phyloP scores from a whole-genome alignment of 23 red algal genomes.

The Cyanidium caldarium region DNA sequence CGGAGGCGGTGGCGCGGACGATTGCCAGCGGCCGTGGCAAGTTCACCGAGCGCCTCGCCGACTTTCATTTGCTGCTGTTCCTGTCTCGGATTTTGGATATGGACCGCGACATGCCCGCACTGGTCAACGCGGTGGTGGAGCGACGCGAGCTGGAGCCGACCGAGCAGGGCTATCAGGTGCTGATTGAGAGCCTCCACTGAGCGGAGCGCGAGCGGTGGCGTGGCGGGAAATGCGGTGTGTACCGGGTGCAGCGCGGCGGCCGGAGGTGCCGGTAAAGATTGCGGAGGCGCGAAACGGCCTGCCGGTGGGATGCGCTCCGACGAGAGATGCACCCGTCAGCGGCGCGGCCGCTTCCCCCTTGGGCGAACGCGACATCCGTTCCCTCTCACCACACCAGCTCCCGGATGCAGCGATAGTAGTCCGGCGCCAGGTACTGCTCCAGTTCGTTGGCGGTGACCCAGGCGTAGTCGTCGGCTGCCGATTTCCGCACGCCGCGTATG shows the following conservation, averaged over 20 bases:
- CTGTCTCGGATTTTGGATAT: constrained; percentile 76
- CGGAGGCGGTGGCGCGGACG: constrained; percentile 21
- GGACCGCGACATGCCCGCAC: constrained; percentile 68
- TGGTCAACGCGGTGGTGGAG: constrained; percentile 34
- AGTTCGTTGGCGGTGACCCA: constrained; percentile 16
- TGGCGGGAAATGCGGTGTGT: too few relatives aligned
- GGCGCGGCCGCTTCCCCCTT: too few relatives aligned
- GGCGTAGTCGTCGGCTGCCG: constrained; percentile 1
- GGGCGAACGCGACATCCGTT: too few relatives aligned
- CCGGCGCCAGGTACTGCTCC: neutral
- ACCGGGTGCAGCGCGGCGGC: too few relatives aligned
- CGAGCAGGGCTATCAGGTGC: constrained; percentile 69
- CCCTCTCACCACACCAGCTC: neutral
- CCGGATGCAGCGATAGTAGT: neutral
- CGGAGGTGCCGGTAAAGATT: too few relatives aligned
- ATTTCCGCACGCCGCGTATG: neutral
- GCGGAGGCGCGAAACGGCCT: too few relatives aligned
- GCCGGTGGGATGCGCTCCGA: too few relatives aligned
- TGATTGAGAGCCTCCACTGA: constrained; percentile 46
- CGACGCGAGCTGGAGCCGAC: constrained; percentile 25
- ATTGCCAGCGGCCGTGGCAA: constrained; percentile 20
- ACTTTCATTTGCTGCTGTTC: constrained; percentile 87
- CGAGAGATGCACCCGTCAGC: too few relatives aligned
- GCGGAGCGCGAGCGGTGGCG: too few relatives aligned
- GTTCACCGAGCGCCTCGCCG: constrained; percentile 38